Conservation (phyloP, 352 stramenopile genomes). For the Pythium oligandrum region DNA sequence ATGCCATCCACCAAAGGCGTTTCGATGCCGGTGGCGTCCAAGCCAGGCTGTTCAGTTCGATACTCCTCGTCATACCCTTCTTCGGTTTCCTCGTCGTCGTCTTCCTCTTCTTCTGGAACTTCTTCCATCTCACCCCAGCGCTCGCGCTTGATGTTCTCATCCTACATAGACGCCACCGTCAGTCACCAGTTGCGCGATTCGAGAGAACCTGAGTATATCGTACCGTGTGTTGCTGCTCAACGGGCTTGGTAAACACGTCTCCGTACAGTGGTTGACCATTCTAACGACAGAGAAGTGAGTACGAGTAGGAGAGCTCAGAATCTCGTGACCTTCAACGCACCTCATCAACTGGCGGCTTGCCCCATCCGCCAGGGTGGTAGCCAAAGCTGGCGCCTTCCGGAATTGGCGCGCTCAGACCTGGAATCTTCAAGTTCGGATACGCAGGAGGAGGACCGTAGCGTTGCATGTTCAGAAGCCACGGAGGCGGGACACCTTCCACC, state of each 20-base stretch:
- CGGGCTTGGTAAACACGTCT: conserved; percentile 90
- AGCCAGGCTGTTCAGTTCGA: conserved; percentile 17
- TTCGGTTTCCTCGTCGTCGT: conserved; percentile 25
- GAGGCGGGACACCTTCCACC: conserved; percentile 88
- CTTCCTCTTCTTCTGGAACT: conserved; percentile 53
- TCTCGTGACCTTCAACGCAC: background rate
- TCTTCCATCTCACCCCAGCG: conserved; percentile 72
- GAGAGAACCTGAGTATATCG: background rate
- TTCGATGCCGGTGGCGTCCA: conserved; percentile 56
- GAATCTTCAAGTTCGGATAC: conserved; percentile 96
- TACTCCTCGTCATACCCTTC: conserved; percentile 26
- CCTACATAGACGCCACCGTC: background rate
- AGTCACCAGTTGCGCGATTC: no score
- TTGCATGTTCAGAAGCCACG: conserved; percentile 99
- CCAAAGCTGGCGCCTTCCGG: conserved; percentile 93
- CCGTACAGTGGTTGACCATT: conserved; percentile 95
- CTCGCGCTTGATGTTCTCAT: conserved; percentile 32
- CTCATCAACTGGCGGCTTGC: conserved; percentile 96
- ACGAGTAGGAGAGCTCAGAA: background rate
- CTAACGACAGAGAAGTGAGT: conserved; percentile 3
- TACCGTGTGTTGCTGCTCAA: conserved; percentile 11
- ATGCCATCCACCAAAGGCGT: conserved; percentile 59
- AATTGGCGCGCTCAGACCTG: conserved; percentile 96
- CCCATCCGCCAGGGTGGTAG: conserved; percentile 96
- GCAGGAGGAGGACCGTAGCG: conserved; percentile 95